Conservation (phyloP, 2,329 filamentous ascomycete genomes). For the Diaporthe velutina region DNA sequence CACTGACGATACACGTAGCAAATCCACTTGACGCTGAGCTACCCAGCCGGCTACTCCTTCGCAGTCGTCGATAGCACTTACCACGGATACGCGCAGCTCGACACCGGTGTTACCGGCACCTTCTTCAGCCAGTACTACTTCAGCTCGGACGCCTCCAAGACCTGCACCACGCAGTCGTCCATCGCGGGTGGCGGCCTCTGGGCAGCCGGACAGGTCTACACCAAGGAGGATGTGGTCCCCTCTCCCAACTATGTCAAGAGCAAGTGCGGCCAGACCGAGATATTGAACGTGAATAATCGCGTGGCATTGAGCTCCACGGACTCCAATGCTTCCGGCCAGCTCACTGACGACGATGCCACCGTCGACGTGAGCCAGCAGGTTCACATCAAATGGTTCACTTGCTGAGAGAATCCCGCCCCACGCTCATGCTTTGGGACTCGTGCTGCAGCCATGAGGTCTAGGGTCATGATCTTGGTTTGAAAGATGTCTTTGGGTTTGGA, state of each 20-base stretch:
- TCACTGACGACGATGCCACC: constrained; percentile 60
- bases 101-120: constrained; percentile 56
- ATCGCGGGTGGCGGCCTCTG: constrained; percentile 57
- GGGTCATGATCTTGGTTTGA: background rate
- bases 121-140: constrained; percentile 64
- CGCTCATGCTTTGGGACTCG: background rate
- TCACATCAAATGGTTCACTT: constrained; percentile 53
- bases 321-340: constrained; percentile 52
- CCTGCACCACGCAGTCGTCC: constrained; percentile 58
- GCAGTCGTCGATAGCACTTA: constrained; percentile 61
- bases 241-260: constrained; percentile 60
- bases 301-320: constrained; percentile 56
- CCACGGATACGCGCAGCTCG: constrained; percentile 62
- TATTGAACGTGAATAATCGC: constrained; percentile 63
- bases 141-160: constrained; percentile 57
- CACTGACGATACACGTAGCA: constrained; percentile 37
- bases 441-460: background rate
- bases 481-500: background rate
- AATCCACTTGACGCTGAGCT: constrained; percentile 59
- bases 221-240: constrained; percentile 58
- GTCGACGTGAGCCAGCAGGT: constrained; percentile 59
- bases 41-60: constrained; percentile 61
- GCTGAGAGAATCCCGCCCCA: constrained; percentile 25
- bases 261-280: constrained; percentile 58
- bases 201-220: constrained; percentile 59